Evolutionary conservation across 306 rosid genomes (phyloP).

Genomic region (Ochetophila trinervis): DNA sequence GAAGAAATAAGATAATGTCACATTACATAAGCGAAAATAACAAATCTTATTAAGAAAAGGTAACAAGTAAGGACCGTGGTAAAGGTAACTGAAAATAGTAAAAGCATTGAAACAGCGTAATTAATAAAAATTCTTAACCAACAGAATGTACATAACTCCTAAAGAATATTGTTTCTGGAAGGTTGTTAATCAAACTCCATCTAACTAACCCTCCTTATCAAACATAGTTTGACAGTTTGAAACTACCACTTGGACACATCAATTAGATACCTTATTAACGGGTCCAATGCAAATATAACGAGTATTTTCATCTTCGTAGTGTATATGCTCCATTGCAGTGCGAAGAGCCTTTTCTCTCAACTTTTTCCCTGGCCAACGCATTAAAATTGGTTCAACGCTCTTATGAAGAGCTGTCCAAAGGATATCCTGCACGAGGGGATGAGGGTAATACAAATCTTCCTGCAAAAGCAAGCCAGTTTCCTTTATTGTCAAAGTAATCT

Average conservation of each 20-base stretch:
- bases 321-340: slow-evolving; percentile 69
- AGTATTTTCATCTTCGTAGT: slow-evolving; percentile 94
- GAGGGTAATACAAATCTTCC: slow-evolving; percentile 95
- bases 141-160: background rate
- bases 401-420: slow-evolving; percentile 82
- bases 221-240: slow-evolving; percentile 2
- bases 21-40: background rate
- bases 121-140: background rate
- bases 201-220: slow-evolving; percentile 8
- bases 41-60: slow-evolving; percentile 11
- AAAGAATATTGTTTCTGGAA: background rate
- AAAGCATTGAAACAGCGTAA: slow-evolving; percentile 1
- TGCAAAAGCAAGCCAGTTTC: slow-evolving; percentile 34
- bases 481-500: slow-evolving; percentile 17
- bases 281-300: slow-evolving; percentile 94
- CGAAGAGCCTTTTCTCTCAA: slow-evolving; percentile 73
- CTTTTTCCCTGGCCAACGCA: slow-evolving; percentile 85
- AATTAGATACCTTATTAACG: slow-evolving; percentile 73
- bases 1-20: no score
- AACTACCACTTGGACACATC: slow-evolving; percentile 1
- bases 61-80: background rate
- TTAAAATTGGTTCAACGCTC: slow-evolving; percentile 62
- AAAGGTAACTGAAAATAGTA: background rate
- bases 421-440: slow-evolving; percentile 76
- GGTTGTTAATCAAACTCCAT: no score